These are phyloP conservation scores for Pyrenochaeta sp. DNA, from an alignment of 2,329 filamentous ascomycete species.

Conservation along the genomic window DNA sequence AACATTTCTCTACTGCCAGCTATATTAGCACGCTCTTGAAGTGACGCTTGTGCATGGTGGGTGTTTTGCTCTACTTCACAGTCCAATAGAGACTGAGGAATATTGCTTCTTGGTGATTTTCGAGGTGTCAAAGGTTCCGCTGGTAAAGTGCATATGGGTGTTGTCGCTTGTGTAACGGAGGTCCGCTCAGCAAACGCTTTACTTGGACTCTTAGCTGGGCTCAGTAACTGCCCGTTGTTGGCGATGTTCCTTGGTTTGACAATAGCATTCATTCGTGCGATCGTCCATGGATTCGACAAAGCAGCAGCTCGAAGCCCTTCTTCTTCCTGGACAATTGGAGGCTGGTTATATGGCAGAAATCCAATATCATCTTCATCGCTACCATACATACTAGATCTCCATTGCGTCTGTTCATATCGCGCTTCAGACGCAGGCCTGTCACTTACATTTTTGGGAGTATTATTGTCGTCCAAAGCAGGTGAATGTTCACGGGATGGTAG, in stretches of 20 bases:
- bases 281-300: slow-evolving; percentile 59
- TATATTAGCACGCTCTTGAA: background rate
- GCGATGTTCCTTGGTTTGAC: slow-evolving; percentile 22
- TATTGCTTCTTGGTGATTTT: slow-evolving; percentile 15
- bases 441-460: background rate
- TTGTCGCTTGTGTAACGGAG: slow-evolving; percentile 14
- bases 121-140: slow-evolving; percentile 27
- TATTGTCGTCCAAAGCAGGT: background rate
- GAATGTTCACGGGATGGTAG: background rate
- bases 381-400: slow-evolving; percentile 51
- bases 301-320: slow-evolving; percentile 41
- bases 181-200: slow-evolving; percentile 1
- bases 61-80: slow-evolving; percentile 17
- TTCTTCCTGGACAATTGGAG: slow-evolving; percentile 30
- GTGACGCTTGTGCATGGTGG: background rate
- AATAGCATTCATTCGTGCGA: slow-evolving; percentile 57
- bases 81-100: background rate
- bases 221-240: slow-evolving; percentile 31
- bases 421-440: background rate
- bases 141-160: background rate
- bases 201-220: slow-evolving; percentile 31
- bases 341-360: slow-evolving; percentile 20
- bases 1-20: background rate
- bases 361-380: slow-evolving; percentile 49
- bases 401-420: slow-evolving; percentile 19